Conservation (phyloP, 768 basidiomycete species). For the Rhodotorula kratochvilovae region DNA sequence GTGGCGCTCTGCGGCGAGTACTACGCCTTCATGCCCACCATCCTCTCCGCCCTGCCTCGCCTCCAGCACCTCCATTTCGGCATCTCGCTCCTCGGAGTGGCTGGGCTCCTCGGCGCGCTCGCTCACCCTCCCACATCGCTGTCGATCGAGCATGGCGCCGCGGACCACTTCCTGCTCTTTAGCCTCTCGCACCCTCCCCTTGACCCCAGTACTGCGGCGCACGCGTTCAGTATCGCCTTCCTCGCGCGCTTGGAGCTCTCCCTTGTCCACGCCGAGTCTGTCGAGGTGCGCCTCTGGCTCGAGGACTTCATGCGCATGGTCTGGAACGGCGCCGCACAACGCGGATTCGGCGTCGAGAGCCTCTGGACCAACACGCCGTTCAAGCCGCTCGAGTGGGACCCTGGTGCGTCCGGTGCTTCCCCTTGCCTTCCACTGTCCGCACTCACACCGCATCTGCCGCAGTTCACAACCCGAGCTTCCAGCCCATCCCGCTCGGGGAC, state of each 20-base stretch:
- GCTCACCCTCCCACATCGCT: background rate
- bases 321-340: background rate
- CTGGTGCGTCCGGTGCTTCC: background rate
- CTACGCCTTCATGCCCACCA: background rate
- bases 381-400: background rate
- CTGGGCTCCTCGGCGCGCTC: background rate
- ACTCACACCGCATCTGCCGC: background rate
- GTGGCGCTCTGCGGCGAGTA: background rate
- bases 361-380: background rate
- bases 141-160: background rate
- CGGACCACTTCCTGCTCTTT: background rate
- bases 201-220: background rate
- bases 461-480: background rate
- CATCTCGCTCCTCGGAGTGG: rapidly evolving
- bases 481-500: background rate
- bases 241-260: background rate
- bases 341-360: background rate
- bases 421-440: background rate
- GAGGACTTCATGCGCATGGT: background rate
- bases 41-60: background rate
- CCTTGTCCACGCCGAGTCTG: background rate
- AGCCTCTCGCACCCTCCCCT: background rate
- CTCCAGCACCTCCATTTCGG: background rate
- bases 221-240: background rate
- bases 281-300: background rate